These are phyloP conservation scores for Crithidia sp. DNA, from an alignment of 208 protist genomes.

Conservation along the genomic window DNA sequence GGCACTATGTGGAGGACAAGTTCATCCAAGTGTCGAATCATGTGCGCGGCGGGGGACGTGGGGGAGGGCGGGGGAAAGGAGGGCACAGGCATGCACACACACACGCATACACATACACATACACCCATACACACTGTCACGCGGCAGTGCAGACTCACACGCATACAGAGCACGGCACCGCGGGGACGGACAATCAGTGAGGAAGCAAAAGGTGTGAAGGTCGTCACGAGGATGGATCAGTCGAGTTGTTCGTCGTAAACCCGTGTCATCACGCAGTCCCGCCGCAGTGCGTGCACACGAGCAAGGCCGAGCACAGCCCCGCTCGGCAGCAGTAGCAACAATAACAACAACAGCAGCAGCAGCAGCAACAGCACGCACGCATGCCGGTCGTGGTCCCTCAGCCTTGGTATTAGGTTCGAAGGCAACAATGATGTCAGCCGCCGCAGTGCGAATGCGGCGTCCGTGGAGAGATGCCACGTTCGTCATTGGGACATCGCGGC, in stretches of 20 bases:
- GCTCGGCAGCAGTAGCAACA: not conserved
- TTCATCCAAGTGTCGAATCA: too few species aligned
- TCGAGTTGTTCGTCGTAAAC: constrained; percentile 35
- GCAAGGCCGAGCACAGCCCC: too few species aligned
- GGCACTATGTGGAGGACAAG: too few species aligned
- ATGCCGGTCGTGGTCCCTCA: too few species aligned
- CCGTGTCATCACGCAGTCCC: constrained; percentile 31
- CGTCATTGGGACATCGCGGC: too few species aligned
- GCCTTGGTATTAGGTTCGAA: constrained; percentile 19
- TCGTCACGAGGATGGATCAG: constrained; percentile 23
- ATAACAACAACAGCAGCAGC: too few species aligned
- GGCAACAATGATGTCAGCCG: constrained; percentile 15
- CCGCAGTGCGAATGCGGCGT: not conserved
- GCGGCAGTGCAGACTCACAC: too few species aligned
- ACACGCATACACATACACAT: not conserved
- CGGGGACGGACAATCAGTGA: constrained; percentile 27
- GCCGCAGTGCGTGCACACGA: not conserved
- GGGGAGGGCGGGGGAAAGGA: too few species aligned
- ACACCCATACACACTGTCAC: not conserved
- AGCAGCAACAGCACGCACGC: too few species aligned
- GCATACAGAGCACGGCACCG: not conserved
- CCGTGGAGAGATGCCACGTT: too few species aligned
- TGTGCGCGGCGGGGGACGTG: too few species aligned
- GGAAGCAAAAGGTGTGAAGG: not conserved
- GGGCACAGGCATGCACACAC: not conserved